Evolutionary conservation across 2,329 filamentous ascomycete genomes (phyloP), one percentile per base, ranked within the genome.

Genomic region (Colletotrichum sublineola): DNA sequence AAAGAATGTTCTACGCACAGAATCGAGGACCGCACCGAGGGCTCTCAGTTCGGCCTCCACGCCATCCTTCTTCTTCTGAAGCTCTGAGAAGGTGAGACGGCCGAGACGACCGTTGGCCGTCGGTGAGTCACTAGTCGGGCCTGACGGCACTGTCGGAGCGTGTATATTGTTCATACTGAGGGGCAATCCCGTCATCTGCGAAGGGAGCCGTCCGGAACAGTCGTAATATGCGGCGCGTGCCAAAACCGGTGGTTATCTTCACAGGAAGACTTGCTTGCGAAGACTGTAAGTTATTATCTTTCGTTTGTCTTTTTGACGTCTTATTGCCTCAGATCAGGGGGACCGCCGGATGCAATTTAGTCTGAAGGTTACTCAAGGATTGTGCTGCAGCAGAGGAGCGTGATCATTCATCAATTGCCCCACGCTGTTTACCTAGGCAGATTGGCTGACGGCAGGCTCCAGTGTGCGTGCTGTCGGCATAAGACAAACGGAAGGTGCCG

Each of bases 21-120:
- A 96, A 75, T 95, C 93, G n/a, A 99, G 88, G 18, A 98, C 94
- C 65, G 91, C 88, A 73, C 95, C 91, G 11, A 98, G 86, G 18
- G 95, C 93, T 77, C 92, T 93, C 73, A 99, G 88, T 84, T 99
- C 96, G 60, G 90, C 91, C 83, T 99, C 96, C 56, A 97, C 84
- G 68, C 90, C 88, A 76, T 96, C 92, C 82, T 97, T 98, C 84
- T 94, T 93, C 44, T 88, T 88, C 79, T 96, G 94, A 63, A 98
- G 89, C 84, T 97, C 92, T 55, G 88, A 84, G 79, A 98, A 90
- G 62, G 93, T 92, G 76, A 94, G 83, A 74, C 92, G 87, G 75
- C 85, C 84, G 64, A 89, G 84, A 76, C 88, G 84, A 75, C 92
- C 92, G 81, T 92, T 93, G 67, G 86, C 83, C 50, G 82, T 75